Percentiles rank a stretch among this genome's conserved stretches.
phyloP scores from a whole-genome alignment of 305 asterid species.

The Nicotiana rustica region DNA sequence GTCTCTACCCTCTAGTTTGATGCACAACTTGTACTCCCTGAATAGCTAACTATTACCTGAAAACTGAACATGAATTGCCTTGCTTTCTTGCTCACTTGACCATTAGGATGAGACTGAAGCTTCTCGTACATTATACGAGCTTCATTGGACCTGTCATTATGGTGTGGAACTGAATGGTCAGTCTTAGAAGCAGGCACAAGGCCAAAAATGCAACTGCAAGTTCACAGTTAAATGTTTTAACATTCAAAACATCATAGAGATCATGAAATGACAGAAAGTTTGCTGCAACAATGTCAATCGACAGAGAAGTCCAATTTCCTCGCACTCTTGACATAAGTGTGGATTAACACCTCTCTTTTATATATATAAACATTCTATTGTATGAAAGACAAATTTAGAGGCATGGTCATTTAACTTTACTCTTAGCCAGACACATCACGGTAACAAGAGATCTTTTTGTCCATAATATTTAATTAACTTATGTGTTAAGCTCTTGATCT shows the following conservation, averaged over 20 bases:
- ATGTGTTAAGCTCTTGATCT: slow-evolving; percentile 1
- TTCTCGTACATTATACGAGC: slow-evolving; percentile 90
- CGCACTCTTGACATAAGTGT: not conserved
- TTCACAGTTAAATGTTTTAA: not conserved
- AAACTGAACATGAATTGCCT: slow-evolving; percentile 70
- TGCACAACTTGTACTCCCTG: slow-evolving; percentile 15
- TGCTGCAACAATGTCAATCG: not conserved
- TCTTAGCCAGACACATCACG: not conserved
- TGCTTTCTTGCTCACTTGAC: slow-evolving; percentile 84
- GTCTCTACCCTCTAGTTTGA: not conserved
- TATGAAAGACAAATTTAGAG: too few relatives aligned
- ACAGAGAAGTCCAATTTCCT: not conserved
- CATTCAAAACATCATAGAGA: not conserved
- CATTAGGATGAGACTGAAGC: slow-evolving; percentile 83
- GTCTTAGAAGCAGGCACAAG: not conserved
- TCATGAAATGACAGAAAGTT: not conserved
- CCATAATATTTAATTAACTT: not conserved
- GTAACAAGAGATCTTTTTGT: not conserved
- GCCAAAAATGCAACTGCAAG: not conserved
- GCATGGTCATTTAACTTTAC: not conserved
- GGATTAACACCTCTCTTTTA: not conserved
- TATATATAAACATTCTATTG: not conserved
- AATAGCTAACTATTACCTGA: slow-evolving; percentile 58
- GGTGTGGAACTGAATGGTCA: slow-evolving; percentile 6
- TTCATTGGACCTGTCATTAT: slow-evolving; percentile 63